Conservation (phyloP, 768 basidiomycete genomes). For the Podaxis sp. region DNA sequence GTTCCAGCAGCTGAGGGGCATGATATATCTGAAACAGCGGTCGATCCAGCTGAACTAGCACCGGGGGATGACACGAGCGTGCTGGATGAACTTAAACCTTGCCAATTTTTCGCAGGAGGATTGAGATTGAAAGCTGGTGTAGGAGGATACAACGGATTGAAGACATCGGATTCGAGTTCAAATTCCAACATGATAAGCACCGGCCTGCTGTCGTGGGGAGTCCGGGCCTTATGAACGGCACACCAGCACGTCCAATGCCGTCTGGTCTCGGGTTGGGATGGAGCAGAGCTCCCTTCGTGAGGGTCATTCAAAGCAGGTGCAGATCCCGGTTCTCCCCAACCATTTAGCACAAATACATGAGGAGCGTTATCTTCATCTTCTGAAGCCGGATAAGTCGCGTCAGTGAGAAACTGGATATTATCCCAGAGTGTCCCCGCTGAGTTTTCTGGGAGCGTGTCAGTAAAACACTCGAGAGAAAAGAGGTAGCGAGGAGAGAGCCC, state of each 20-base stretch:
- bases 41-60: conserved; percentile 5
- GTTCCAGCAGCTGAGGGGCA: conserved; percentile 10
- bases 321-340: conserved; percentile 68
- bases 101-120: neutral
- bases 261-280: neutral
- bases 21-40: neutral
- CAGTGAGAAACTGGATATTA: conserved; percentile 66
- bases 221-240: conserved; percentile 55
- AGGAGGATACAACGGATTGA: conserved; percentile 71
- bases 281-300: conserved; percentile 28
- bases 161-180: conserved; percentile 67
- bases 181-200: conserved; percentile 72
- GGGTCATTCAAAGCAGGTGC: conserved; percentile 25
- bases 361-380: conserved; percentile 47
- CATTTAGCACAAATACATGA: conserved; percentile 69
- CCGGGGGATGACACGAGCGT: conserved; percentile 9
- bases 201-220: conserved; percentile 12
- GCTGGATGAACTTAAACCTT: neutral
- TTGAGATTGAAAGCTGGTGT: neutral
- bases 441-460: conserved; percentile 61
- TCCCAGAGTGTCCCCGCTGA: conserved; percentile 73
- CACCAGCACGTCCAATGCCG: conserved; percentile 70
- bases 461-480: conserved; percentile 72
- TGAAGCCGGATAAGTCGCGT: conserved; percentile 35
- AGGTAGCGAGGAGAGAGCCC: conserved; percentile 71